Evolutionary conservation across 2,329 filamentous ascomycete species (phyloP).

Genomic region (Paecilomyces variotii): DNA sequence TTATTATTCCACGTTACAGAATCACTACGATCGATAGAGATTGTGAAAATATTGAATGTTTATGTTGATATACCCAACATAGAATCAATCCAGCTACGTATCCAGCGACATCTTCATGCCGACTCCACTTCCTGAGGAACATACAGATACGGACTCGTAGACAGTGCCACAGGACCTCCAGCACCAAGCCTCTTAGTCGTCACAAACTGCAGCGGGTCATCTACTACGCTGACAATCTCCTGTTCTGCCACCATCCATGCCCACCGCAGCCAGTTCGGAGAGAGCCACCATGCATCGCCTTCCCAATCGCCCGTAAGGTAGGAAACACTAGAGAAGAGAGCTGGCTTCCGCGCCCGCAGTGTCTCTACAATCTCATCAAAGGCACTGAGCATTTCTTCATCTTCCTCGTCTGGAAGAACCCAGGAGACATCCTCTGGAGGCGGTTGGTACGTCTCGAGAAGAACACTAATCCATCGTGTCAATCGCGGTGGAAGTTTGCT

Average conservation of each 20-base stretch:
- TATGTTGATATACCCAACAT: background rate
- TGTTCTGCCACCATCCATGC: constrained; percentile 34
- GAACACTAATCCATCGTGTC: constrained; percentile 26
- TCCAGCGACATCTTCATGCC: background rate
- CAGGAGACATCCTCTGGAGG: constrained; percentile 23
- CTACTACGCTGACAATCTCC: constrained; percentile 28
- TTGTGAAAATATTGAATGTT: background rate
- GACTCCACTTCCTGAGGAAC: constrained; percentile 20
- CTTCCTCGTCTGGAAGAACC: constrained; percentile 20
- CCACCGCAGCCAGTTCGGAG: constrained; percentile 34
- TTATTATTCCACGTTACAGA: background rate
- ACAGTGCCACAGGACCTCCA: constrained; percentile 15
- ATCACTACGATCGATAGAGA: background rate
- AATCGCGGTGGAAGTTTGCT: constrained; percentile 24
- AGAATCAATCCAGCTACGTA: background rate
- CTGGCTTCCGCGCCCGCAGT: constrained; percentile 6
- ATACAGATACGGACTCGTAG: constrained; percentile 28
- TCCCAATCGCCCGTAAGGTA: constrained; percentile 13
- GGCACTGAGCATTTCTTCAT: constrained; percentile 13
- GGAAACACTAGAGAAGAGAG: constrained; percentile 9
- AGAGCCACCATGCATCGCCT: constrained; percentile 27
- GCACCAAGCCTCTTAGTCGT: constrained; percentile 1
- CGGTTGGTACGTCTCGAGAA: constrained; percentile 25
- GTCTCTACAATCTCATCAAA: constrained; percentile 17
- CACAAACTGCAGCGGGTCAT: constrained; percentile 26